These are phyloP conservation scores for Trichophyton mentagrophytes DNA, from an alignment of 2,329 filamentous ascomycete species.

Conservation along the genomic window DNA sequence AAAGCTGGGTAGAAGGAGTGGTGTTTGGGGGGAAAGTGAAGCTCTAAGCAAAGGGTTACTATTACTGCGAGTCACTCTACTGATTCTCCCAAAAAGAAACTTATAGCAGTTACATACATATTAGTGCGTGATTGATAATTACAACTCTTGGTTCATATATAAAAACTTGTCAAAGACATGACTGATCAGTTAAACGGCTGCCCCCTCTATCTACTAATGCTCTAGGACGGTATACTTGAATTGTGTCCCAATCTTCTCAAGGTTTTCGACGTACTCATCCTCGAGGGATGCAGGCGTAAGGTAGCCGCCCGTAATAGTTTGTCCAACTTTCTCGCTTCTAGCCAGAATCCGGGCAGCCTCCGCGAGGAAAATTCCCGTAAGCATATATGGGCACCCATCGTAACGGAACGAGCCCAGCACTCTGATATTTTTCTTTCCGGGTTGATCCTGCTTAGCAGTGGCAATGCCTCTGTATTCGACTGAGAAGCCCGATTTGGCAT, in stretches of 20 bases:
- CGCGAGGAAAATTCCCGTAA: conserved; percentile 33
- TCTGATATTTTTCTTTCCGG: conserved; percentile 21
- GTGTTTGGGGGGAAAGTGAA: conserved; percentile 36
- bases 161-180: not conserved
- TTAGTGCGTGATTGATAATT: not conserved
- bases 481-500: conserved; percentile 28
- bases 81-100: not conserved
- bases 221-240: conserved; percentile 30
- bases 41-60: conserved; percentile 5
- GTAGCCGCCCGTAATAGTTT: conserved; percentile 33
- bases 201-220: not conserved
- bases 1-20: conserved; percentile 52
- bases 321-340: conserved; percentile 28
- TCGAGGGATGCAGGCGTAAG: conserved; percentile 38
- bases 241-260: conserved; percentile 32
- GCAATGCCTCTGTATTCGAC: conserved; percentile 36
- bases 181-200: not conserved
- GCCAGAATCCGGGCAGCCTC: conserved; percentile 36
- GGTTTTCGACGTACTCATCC: conserved; percentile 33
- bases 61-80: not conserved
- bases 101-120: not conserved
- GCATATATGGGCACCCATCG: conserved; percentile 31
- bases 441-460: conserved; percentile 27
- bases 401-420: conserved; percentile 32
- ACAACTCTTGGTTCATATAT: not conserved